phyloP scores from a whole-genome alignment of 495 filamentous ascomycete genomes.

The Tuber aestivum region DNA sequence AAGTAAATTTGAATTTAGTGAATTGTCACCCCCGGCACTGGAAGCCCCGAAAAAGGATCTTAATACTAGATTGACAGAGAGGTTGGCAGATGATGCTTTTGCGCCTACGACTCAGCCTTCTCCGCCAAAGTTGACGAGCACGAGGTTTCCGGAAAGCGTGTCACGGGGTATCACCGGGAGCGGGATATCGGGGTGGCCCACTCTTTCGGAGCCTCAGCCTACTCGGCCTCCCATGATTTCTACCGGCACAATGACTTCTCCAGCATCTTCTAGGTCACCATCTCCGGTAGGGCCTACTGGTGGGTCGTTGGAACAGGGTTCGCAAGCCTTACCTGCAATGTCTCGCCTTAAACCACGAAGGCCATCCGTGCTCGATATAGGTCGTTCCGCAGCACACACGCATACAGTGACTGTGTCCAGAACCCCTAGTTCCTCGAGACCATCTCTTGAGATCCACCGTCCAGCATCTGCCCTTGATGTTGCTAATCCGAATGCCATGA shows the following conservation, averaged over 20 bases:
- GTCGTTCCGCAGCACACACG: conserved; percentile 52
- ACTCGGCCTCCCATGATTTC: conserved; percentile 73
- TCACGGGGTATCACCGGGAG: conserved; percentile 32
- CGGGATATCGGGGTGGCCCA: conserved; percentile 24
- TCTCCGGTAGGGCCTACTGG: conserved; percentile 38
- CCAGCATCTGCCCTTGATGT: conserved; percentile 56
- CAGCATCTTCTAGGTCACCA: conserved; percentile 46
- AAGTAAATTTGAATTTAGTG: conserved; percentile 80
- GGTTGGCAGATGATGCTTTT: conserved; percentile 86
- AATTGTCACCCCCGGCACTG: conserved; percentile 47
- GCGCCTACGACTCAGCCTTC: conserved; percentile 44
- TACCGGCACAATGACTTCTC: conserved; percentile 85
- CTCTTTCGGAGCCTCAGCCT: conserved; percentile 45
- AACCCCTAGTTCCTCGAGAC: conserved; percentile 62
- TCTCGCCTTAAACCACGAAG: conserved; percentile 29
- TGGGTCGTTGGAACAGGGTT: conserved; percentile 31
- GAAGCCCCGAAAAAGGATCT: conserved; percentile 56
- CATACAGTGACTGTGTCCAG: conserved; percentile 33
- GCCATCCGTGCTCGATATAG: conserved; percentile 47
- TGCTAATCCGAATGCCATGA: conserved; percentile 50
- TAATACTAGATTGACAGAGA: conserved; percentile 69
- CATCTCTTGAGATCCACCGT: conserved; percentile 70
- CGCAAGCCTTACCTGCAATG: conserved; percentile 17
- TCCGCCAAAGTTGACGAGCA: conserved; percentile 15
- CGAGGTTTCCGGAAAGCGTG: conserved; percentile 25